These are phyloP conservation scores for Paramecium tetraurelia DNA, from an alignment of 73 alveolate species.

Conservation along the genomic window DNA sequence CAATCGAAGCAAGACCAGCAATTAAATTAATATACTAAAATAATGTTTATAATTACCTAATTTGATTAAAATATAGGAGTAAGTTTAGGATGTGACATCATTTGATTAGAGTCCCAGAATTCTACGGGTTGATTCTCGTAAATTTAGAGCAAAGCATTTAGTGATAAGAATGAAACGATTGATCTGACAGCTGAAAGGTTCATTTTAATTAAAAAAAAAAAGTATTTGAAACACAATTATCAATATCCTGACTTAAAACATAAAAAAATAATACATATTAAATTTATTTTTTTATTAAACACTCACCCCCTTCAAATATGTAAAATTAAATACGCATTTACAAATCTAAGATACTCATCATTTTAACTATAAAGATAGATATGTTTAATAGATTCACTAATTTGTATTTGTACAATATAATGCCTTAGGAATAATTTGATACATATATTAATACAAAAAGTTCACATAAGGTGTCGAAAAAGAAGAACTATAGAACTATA, in stretches of 20 bases:
- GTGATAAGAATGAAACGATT: not conserved
- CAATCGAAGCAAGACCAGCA: not conserved
- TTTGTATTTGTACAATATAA: no score
- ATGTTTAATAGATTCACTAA: not conserved
- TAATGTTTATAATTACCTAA: not conserved
- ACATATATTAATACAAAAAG: no score
- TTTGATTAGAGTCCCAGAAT: conserved; percentile 5
- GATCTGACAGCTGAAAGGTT: not conserved
- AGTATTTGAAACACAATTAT: conserved; percentile 39
- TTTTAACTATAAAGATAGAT: no score
- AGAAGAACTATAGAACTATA: not conserved
- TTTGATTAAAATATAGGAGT: not conserved
- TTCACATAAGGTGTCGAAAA: not conserved
- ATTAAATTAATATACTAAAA: not conserved
- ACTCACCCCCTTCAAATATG: not conserved
- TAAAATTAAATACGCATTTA: not conserved
- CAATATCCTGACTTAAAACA: conserved; percentile 11
- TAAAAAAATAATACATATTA: not conserved
- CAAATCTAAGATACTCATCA: not conserved
- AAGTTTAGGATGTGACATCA: conserved; percentile 21
- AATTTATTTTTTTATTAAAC: not conserved
- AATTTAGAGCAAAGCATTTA: not conserved
- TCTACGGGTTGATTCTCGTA: conserved; percentile 2
- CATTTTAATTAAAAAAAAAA: conserved; percentile 5
- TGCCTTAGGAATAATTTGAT: no score